These are phyloP conservation scores for Besnoitia besnoiti DNA, from an alignment of 169 alveolate species.

Conservation along the genomic window DNA sequence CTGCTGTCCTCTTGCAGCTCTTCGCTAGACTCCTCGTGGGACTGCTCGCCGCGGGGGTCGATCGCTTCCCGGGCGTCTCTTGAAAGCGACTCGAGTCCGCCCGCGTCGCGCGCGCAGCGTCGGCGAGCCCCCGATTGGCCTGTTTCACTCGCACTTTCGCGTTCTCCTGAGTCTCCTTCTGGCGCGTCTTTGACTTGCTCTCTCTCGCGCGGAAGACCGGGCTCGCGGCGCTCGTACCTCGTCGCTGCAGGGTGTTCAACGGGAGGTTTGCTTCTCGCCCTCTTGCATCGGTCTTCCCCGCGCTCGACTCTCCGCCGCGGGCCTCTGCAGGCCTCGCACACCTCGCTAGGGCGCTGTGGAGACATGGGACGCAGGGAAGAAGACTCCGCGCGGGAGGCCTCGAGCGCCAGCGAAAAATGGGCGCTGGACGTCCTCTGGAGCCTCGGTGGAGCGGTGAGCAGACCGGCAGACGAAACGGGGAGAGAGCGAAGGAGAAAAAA, in stretches of 20 bases:
- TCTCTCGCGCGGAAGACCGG: background rate
- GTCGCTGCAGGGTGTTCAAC: background rate
- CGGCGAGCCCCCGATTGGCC: background rate
- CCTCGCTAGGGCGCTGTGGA: background rate
- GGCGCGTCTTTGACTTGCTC: background rate
- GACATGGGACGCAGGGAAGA: background rate
- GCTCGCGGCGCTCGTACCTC: background rate
- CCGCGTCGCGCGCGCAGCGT: background rate
- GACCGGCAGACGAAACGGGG: background rate
- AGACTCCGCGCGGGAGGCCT: background rate
- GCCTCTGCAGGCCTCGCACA: background rate
- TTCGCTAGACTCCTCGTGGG: background rate
- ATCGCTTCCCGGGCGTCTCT: background rate
- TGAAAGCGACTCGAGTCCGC: background rate
- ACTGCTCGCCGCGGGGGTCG: background rate
- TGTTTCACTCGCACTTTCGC: background rate
- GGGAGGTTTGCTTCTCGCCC: background rate
- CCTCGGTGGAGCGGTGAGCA: background rate
- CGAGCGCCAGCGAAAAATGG: background rate
- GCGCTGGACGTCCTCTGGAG: conserved; percentile 1
- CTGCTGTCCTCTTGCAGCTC: background rate
- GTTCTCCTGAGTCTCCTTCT: background rate
- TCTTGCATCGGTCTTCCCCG: background rate
- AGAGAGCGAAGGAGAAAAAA: no score
- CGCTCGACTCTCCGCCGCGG: background rate